Percentiles rank a stretch among this genome's conserved stretches.
Evolutionary conservation across 192 early-diverging fungal species (phyloP).

Genomic region (Entomortierella chlamydospora): DNA sequence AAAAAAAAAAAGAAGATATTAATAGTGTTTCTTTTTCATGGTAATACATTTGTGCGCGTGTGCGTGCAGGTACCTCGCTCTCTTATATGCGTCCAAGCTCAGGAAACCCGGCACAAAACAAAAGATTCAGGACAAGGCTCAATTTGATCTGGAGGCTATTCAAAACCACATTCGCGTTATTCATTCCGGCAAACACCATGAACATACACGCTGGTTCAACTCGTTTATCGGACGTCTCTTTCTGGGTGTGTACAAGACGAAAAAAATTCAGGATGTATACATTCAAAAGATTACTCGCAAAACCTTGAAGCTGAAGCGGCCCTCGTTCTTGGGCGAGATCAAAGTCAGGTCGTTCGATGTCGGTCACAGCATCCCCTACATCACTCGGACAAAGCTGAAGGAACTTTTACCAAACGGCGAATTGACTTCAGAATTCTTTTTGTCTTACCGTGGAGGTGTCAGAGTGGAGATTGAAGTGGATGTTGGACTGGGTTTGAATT

Average conservation of each 20-base stretch:
- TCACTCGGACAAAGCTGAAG: slow-evolving; percentile 82
- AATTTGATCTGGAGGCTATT: slow-evolving; percentile 50
- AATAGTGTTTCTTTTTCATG: background rate
- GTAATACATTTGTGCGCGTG: too few species aligned
- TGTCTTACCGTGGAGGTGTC: slow-evolving; percentile 86
- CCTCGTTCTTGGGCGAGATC: slow-evolving; percentile 85
- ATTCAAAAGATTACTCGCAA: slow-evolving; percentile 77
- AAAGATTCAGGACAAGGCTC: slow-evolving; percentile 54
- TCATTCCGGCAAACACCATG: slow-evolving; percentile 61
- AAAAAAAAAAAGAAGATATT: background rate
- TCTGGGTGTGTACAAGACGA: slow-evolving; percentile 76
- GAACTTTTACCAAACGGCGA: slow-evolving; percentile 76
- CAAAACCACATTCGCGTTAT: slow-evolving; percentile 56
- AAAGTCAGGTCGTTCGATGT: slow-evolving; percentile 81
- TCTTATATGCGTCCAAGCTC: slow-evolving; percentile 41
- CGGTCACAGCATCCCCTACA: slow-evolving; percentile 82
- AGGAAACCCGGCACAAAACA: slow-evolving; percentile 52
- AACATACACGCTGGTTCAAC: slow-evolving; percentile 80
- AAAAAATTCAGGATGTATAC: slow-evolving; percentile 69
- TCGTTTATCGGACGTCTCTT: slow-evolving; percentile 86
- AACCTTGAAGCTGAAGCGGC: slow-evolving; percentile 73
- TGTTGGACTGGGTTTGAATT: slow-evolving; percentile 40
- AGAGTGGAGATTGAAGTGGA: slow-evolving; percentile 81
- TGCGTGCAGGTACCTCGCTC: slow-evolving; percentile 41
- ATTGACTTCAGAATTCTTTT: slow-evolving; percentile 78